These are phyloP conservation scores for Neonectria punicea DNA, from an alignment of 2,329 filamentous ascomycete genomes.

Conservation along the genomic window DNA sequence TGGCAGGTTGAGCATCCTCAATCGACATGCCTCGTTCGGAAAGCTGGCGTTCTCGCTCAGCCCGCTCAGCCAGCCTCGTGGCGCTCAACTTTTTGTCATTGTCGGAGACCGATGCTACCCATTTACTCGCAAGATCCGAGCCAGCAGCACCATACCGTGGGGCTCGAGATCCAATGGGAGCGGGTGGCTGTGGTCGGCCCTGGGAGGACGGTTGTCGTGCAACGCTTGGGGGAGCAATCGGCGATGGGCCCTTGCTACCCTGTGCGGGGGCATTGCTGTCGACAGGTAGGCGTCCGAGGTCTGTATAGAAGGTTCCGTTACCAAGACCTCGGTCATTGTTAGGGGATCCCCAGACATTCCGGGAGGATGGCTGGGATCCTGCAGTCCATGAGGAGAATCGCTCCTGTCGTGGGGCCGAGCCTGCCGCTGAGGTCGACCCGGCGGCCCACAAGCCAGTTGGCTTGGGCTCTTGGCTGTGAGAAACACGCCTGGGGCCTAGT, in stretches of 20 bases:
- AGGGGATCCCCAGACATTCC: slow-evolving; percentile 81
- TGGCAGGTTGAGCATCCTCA: slow-evolving; percentile 58
- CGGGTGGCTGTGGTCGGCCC: slow-evolving; percentile 43
- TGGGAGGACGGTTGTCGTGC: slow-evolving; percentile 41
- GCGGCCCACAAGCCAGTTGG: slow-evolving; percentile 52
- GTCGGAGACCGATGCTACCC: slow-evolving; percentile 56
- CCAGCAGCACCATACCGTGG: slow-evolving; percentile 43
- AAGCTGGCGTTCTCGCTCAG: slow-evolving; percentile 56
- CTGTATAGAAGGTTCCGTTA: slow-evolving; percentile 79
- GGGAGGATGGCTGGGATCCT: slow-evolving; percentile 55
- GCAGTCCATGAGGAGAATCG: slow-evolving; percentile 63
- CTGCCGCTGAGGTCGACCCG: slow-evolving; percentile 42
- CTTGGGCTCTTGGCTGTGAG: slow-evolving; percentile 48
- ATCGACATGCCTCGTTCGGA: slow-evolving; percentile 57
- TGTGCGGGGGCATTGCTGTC: slow-evolving; percentile 51
- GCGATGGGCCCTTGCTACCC: slow-evolving; percentile 56
- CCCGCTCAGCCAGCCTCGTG: slow-evolving; percentile 51
- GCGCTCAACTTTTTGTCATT: slow-evolving; percentile 58
- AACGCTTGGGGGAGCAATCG: slow-evolving; percentile 53
- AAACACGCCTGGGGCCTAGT: slow-evolving; percentile 42
- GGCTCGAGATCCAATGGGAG: slow-evolving; percentile 47
- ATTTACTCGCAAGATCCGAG: slow-evolving; percentile 53
- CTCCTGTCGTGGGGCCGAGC: slow-evolving; percentile 55
- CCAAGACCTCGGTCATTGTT: slow-evolving; percentile 77
- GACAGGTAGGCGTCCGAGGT: slow-evolving; percentile 59